These are phyloP conservation scores for Sarocladium brachiariae DNA, from an alignment of 2,329 filamentous ascomycete species.

Conservation along the genomic window DNA sequence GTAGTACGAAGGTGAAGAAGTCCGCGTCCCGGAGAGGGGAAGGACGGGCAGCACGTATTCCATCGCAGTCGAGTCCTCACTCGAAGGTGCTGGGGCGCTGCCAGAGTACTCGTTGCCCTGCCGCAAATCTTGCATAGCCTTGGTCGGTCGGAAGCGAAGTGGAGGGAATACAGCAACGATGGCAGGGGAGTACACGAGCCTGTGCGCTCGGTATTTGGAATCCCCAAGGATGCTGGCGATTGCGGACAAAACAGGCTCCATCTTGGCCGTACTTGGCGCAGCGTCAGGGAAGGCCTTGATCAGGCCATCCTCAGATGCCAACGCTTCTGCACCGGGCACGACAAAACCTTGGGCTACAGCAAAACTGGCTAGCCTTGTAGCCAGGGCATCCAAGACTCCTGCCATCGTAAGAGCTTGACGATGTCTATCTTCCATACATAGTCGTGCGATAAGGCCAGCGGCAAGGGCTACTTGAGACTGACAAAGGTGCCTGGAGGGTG, in stretches of 20 bases:
- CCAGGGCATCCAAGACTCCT: slow-evolving; percentile 72
- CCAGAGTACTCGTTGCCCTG: slow-evolving; percentile 47
- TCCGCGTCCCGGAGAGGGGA: slow-evolving; percentile 34
- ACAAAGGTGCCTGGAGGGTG: slow-evolving; percentile 40
- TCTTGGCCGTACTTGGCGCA: slow-evolving; percentile 49
- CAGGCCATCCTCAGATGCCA: slow-evolving; percentile 47
- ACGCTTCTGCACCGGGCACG: slow-evolving; percentile 54
- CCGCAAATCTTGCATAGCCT: slow-evolving; percentile 43
- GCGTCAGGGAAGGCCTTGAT: slow-evolving; percentile 53
- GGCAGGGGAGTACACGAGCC: slow-evolving; percentile 61
- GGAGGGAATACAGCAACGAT: slow-evolving; percentile 64
- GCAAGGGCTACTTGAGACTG: slow-evolving; percentile 58
- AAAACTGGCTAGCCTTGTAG: slow-evolving; percentile 64
- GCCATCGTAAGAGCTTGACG: slow-evolving; percentile 64
- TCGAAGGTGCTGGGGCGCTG: slow-evolving; percentile 35
- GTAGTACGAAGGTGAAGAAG: slow-evolving; percentile 13
- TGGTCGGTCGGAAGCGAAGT: slow-evolving; percentile 43
- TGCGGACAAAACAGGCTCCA: slow-evolving; percentile 69
- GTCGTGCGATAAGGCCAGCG: slow-evolving; percentile 45
- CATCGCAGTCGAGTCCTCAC: slow-evolving; percentile 47
- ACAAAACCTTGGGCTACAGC: slow-evolving; percentile 62
- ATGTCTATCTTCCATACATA: slow-evolving; percentile 64
- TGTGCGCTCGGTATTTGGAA: slow-evolving; percentile 70
- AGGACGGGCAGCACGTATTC: slow-evolving; percentile 58
- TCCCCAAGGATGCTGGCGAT: slow-evolving; percentile 69